Evolutionary conservation across 1,284 basidiomycete genomes (phyloP).

Genomic region (Trametes pubescens): DNA sequence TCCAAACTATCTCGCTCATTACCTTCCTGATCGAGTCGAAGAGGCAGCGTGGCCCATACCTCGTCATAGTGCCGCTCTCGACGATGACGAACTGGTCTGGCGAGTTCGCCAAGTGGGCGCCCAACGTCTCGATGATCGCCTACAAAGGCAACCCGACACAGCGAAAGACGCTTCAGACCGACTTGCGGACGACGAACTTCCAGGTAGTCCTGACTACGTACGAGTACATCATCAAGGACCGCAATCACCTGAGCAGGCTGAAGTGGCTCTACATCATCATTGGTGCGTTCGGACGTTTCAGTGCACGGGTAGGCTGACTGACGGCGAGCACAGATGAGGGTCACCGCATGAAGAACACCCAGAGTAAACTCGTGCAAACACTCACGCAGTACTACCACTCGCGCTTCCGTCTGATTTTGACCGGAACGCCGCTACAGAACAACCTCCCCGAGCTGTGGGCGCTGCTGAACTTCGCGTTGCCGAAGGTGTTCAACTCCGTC

Average conservation of each 20-base stretch:
- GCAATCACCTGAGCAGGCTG: slow-evolving; percentile 88
- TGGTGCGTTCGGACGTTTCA: slow-evolving; percentile 53
- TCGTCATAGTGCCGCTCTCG: slow-evolving; percentile 97
- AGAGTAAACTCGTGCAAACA: slow-evolving; percentile 93
- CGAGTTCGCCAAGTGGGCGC: slow-evolving; percentile 98
- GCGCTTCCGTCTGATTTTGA: slow-evolving; percentile 94
- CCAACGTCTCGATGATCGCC: slow-evolving; percentile 82
- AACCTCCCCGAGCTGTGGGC: slow-evolving; percentile 99
- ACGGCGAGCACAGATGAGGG: slow-evolving; percentile 80
- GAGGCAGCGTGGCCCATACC: slow-evolving; percentile 92
- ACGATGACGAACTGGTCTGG: slow-evolving; percentile 99
- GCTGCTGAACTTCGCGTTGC: slow-evolving; percentile 96
- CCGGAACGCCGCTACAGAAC: slow-evolving; percentile 98
- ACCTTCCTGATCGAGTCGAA: slow-evolving; percentile 96
- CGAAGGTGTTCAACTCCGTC: slow-evolving; percentile 99
- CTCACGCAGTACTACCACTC: slow-evolving; percentile 94
- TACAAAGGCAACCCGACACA: slow-evolving; percentile 95
- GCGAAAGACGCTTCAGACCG: slow-evolving; percentile 77
- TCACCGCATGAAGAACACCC: slow-evolving; percentile 99
- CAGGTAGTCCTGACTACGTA: slow-evolving; percentile 98
- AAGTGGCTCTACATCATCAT: slow-evolving; percentile 99
- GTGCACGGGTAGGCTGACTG: slow-evolving; percentile 2
- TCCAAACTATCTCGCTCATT: slow-evolving; percentile 96
- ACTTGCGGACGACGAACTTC: slow-evolving; percentile 85
- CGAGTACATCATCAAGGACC: slow-evolving; percentile 99